phyloP scores from a whole-genome alignment of 2,329 filamentous ascomycete genomes.

The Paecilomyces formosus region DNA sequence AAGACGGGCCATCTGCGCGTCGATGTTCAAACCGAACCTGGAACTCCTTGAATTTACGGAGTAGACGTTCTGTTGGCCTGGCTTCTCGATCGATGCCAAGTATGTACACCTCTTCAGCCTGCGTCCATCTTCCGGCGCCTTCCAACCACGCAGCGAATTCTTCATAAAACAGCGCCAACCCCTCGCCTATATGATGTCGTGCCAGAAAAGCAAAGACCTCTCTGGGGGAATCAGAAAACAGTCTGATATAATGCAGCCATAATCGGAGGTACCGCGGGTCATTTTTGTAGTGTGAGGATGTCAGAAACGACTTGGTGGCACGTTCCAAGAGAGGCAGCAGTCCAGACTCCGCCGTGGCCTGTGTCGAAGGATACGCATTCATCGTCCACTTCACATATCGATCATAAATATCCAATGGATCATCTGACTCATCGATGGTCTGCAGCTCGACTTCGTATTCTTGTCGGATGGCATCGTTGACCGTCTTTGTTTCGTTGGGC shows the following conservation, averaged over 20 bases:
- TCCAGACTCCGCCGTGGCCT: conserved; percentile 86
- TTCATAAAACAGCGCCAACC: conserved; percentile 87
- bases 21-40: conserved; percentile 68
- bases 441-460: conserved; percentile 81
- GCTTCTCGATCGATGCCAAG: conserved; percentile 85
- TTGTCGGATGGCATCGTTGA: conserved; percentile 71
- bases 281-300: conserved; percentile 83
- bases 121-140: conserved; percentile 70
- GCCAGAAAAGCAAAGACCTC: conserved; percentile 90
- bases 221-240: conserved; percentile 87
- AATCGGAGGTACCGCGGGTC: conserved; percentile 88
- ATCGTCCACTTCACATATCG: conserved; percentile 96
- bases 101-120: conserved; percentile 90
- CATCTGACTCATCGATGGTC: conserved; percentile 76
- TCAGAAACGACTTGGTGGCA: conserved; percentile 82
- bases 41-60: conserved; percentile 90
- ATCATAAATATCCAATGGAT: conserved; percentile 91
- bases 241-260: conserved; percentile 88
- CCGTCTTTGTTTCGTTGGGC: conserved; percentile 64
- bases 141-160: conserved; percentile 95
- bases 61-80: conserved; percentile 67
- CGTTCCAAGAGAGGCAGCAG: conserved; percentile 83
- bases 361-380: conserved; percentile 87
- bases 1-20: conserved; percentile 60
- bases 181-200: conserved; percentile 78